Evolutionary conservation across 1,139 yeast species (phyloP).

Genomic region (Geotrichum citri-aurantii): DNA sequence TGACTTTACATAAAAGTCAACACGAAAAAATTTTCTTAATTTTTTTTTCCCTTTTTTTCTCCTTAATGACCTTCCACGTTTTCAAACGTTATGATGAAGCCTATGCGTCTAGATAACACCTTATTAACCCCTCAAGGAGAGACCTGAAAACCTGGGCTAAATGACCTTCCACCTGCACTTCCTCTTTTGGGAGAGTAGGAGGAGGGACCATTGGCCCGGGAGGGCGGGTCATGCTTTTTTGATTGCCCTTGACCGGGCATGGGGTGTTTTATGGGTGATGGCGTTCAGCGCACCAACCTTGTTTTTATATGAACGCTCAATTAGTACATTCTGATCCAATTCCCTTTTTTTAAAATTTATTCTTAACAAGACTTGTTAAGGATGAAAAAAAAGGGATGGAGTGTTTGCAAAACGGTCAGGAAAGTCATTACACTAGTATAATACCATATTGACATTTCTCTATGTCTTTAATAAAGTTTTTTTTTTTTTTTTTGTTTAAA

Average conservation of each 20-base stretch:
- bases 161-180: not conserved
- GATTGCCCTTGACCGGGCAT: constrained; percentile 38
- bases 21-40: constrained; percentile 1
- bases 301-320: constrained; percentile 33
- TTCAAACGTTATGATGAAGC: constrained; percentile 35
- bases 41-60: constrained; percentile 21
- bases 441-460: not conserved
- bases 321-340: constrained; percentile 31
- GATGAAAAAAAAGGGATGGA: not conserved
- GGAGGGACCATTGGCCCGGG: constrained; percentile 16
- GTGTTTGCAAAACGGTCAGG: constrained; percentile 7
- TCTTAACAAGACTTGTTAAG: too few species aligned
- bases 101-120: constrained; percentile 31
- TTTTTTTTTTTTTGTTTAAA: constrained; percentile 3
- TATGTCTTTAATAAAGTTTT: not conserved
- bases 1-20: not conserved
- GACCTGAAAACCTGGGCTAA: not conserved
- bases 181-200: too few species aligned
- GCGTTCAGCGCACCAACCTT: constrained; percentile 39
- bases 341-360: constrained; percentile 8
- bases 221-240: not conserved
- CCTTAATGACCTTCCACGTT: constrained; percentile 35
- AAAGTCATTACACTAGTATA: constrained; percentile 11
- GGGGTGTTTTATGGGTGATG: constrained; percentile 35
- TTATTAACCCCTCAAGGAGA: constrained; percentile 25